Conservation (phyloP, 176 grass and related monocot genomes). For the Hordeum vulgare region DNA sequence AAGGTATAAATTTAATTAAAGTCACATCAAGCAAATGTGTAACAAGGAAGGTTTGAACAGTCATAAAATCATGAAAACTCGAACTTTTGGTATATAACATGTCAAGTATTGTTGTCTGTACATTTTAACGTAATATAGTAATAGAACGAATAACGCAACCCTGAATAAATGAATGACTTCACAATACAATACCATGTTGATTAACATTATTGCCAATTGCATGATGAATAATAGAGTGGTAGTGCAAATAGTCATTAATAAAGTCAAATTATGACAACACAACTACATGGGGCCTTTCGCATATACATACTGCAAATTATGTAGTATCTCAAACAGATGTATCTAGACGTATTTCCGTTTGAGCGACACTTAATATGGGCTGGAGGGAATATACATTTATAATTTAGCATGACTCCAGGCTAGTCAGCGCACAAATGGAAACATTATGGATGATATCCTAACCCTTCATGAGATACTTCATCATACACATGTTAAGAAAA, state of each 20-base stretch:
- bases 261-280: constrained; percentile 14
- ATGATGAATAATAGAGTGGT: neutral
- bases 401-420: neutral
- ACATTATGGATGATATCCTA: no score
- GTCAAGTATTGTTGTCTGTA: neutral
- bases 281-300: neutral
- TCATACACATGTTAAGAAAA: no score
- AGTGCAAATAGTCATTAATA: neutral
- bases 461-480: no score
- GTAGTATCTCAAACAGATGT: no score
- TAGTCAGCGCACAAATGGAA: neutral
- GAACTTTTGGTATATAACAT: neutral
- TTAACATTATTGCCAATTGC: neutral
- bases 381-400: neutral
- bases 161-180: neutral
- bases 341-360: no score
- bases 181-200: neutral
- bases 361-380: no score
- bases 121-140: neutral
- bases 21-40: neutral
- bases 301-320: neutral
- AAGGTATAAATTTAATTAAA: neutral
- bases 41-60: neutral
- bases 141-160: neutral
- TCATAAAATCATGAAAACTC: neutral